Percentiles rank a stretch among this genome's conserved stretches.
Evolutionary conservation across 2,329 filamentous ascomycete genomes (phyloP).

Genomic region (Fusarium denticulatum): DNA sequence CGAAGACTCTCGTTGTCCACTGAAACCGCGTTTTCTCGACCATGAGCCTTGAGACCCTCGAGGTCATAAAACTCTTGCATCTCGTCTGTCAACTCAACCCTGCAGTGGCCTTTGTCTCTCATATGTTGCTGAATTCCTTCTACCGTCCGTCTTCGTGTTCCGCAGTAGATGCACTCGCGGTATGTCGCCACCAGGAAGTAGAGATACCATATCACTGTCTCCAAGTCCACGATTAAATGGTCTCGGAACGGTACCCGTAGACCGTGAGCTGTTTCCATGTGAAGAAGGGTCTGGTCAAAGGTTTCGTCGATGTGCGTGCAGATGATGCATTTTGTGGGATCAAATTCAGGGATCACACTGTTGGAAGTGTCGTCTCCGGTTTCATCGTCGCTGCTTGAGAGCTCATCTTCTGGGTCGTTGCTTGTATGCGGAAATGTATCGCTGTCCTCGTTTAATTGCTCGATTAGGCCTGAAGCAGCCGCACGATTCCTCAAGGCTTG

Average conservation of each 20-base stretch:
- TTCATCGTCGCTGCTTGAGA: neutral
- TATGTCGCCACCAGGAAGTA: slow-evolving; percentile 59
- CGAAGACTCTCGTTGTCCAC: slow-evolving; percentile 8
- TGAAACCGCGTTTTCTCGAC: neutral
- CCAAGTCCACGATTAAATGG: slow-evolving; percentile 56
- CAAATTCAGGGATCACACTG: slow-evolving; percentile 30
- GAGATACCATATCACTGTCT: slow-evolving; percentile 59
- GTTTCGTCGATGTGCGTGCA: slow-evolving; percentile 46
- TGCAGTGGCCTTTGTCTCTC: slow-evolving; percentile 59
- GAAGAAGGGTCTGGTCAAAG: slow-evolving; percentile 52
- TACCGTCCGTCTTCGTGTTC: slow-evolving; percentile 52
- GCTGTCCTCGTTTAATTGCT: neutral
- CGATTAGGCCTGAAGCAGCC: neutral
- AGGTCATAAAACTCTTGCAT: slow-evolving; percentile 55
- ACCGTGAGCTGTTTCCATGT: slow-evolving; percentile 61
- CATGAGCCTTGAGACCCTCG: neutral
- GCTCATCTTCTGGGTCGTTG: neutral
- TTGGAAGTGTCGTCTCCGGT: neutral
- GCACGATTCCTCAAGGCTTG: neutral
- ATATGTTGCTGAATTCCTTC: slow-evolving; percentile 63
- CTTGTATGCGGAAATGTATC: neutral
- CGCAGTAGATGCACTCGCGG: slow-evolving; percentile 62
- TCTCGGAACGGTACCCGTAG: slow-evolving; percentile 54
- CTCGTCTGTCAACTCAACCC: slow-evolving; percentile 49
- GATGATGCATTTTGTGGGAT: slow-evolving; percentile 53